These are phyloP conservation scores for Oxyria digyna DNA, from an alignment of 148 eudicot genomes.

Conservation along the genomic window DNA sequence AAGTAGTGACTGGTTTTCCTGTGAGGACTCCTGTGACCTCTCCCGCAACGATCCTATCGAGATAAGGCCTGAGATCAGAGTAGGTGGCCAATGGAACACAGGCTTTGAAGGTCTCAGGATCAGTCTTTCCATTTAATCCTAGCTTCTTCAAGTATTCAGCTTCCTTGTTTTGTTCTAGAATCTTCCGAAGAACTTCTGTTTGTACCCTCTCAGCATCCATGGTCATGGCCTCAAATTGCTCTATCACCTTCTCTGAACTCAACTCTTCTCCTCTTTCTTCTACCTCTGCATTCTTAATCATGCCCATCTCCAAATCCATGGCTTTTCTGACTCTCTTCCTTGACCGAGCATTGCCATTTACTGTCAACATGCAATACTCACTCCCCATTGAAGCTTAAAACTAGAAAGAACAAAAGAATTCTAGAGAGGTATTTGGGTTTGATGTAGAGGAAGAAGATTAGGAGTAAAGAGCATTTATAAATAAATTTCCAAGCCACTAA, in stretches of 20 bases:
- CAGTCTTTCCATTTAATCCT: constrained; percentile 1
- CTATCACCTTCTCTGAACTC: constrained; percentile 5
- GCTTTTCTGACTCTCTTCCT: neutral
- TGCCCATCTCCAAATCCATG: neutral
- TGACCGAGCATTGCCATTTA: neutral
- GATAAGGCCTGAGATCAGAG: constrained; percentile 37
- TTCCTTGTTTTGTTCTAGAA: constrained; percentile 12
- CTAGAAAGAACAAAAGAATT: neutral
- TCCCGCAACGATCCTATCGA: constrained; percentile 35
- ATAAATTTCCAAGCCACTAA: neutral
- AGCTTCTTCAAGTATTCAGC: constrained; percentile 10
- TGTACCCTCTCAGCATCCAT: constrained; percentile 11
- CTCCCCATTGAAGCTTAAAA: neutral
- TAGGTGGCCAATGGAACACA: constrained; percentile 43
- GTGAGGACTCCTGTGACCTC: constrained; percentile 36
- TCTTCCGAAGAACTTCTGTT: constrained; percentile 9
- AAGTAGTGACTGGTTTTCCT: constrained; percentile 34
- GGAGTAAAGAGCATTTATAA: neutral
- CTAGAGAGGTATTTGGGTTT: neutral
- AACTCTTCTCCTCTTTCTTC: neutral
- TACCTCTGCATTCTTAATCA: neutral
- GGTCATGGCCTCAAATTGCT: constrained; percentile 10
- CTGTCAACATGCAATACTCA: constrained; percentile 5
- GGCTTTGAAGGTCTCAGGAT: constrained; percentile 16
- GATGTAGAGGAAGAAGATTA: neutral